Evolutionary conservation across 176 grass and related monocot genomes (phyloP).

Genomic region (Raddia guianensis): DNA sequence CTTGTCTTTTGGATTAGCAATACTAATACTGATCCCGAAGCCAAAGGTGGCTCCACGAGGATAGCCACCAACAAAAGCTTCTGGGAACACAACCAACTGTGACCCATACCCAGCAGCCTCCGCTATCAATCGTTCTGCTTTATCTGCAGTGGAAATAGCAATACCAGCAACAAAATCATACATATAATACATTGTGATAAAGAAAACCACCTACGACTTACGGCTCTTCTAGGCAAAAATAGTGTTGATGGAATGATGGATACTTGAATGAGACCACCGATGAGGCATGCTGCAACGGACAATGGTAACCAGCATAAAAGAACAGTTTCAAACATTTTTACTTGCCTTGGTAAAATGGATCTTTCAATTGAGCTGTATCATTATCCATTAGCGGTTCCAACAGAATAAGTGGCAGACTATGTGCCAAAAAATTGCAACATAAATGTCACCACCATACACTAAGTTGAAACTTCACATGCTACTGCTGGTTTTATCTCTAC

Average conservation of each 20-base stretch:
- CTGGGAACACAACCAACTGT: constrained; percentile 89
- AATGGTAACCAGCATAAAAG: too few relatives aligned
- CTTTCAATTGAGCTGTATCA: neutral
- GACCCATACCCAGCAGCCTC: constrained; percentile 82
- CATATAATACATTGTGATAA: neutral
- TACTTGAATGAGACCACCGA: neutral
- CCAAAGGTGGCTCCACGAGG: constrained; percentile 90
- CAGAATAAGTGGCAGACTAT: neutral
- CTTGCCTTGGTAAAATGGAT: neutral
- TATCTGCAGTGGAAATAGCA: constrained; percentile 56
- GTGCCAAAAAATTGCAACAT: neutral
- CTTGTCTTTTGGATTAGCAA: constrained; percentile 61
- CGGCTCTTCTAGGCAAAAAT: neutral
- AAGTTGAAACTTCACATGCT: neutral
- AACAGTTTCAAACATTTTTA: too few relatives aligned
- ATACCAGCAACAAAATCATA: constrained; percentile 5
- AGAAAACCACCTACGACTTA: neutral
- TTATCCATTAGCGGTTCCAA: neutral
- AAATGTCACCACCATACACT: neutral
- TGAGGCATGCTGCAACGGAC: neutral
- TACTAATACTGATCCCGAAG: constrained; percentile 48
- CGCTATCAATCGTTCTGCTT: constrained; percentile 83
- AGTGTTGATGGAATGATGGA: neutral
- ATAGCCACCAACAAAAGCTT: constrained; percentile 93
- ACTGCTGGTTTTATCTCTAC: too few relatives aligned